These are phyloP conservation scores for Boletellus ananiceps DNA, from an alignment of 768 basidiomycete species.

Conservation along the genomic window DNA sequence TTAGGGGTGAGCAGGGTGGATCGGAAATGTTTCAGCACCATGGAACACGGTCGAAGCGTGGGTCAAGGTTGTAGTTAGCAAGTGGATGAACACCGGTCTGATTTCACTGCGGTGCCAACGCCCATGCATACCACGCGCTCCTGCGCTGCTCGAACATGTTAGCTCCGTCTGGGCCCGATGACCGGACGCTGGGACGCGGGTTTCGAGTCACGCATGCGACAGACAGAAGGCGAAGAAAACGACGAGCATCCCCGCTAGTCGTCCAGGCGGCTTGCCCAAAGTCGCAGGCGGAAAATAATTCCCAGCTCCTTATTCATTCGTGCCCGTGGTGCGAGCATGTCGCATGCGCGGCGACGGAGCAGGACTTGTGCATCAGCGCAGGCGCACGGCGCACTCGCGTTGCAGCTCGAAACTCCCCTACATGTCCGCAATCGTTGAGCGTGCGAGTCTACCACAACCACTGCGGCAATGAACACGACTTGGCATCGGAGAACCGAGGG, in stretches of 20 bases:
- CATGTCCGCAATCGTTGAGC: not conserved
- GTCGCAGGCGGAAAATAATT: too few species aligned
- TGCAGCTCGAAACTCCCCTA: conserved; percentile 12
- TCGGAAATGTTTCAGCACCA: conserved; percentile 23
- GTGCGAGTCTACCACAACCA: conserved; percentile 11
- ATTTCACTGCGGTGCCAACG: not conserved
- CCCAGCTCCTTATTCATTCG: too few species aligned
- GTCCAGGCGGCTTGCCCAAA: too few species aligned
- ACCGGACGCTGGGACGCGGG: not conserved
- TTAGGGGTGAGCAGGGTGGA: conserved; percentile 24
- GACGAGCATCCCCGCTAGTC: too few species aligned
- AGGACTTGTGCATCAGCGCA: conserved; percentile 2
- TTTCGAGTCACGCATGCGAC: too few species aligned
- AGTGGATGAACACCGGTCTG: conserved; percentile 9
- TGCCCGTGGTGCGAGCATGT: too few species aligned
- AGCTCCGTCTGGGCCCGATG: not conserved
- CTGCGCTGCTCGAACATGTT: not conserved
- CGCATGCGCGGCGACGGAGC: not conserved
- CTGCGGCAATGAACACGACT: conserved; percentile 8
- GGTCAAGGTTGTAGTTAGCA: conserved; percentile 5
- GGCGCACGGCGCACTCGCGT: conserved; percentile 21
- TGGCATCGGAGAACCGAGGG: not conserved
- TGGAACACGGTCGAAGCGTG: conserved; percentile 12
- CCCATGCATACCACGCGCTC: not conserved
- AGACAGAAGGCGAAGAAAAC: too few species aligned